Conservation (phyloP, 2,329 filamentous ascomycete genomes). For the Claviceps arundinis region DNA sequence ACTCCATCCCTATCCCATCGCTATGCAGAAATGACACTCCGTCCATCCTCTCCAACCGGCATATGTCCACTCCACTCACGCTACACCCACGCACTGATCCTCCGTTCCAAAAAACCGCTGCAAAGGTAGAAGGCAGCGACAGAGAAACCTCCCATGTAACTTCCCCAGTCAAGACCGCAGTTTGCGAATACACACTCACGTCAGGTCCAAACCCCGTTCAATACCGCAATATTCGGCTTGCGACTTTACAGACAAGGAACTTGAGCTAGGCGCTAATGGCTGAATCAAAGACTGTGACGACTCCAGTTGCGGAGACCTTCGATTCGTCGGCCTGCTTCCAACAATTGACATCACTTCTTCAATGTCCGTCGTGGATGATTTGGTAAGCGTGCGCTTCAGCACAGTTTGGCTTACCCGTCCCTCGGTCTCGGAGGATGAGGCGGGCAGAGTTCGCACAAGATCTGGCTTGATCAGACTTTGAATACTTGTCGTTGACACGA, state of each 20-base stretch:
- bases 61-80: neutral
- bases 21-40: slow-evolving; percentile 8
- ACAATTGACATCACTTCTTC: slow-evolving; percentile 3
- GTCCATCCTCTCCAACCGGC: neutral
- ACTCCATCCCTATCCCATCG: neutral
- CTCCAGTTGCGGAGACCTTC: neutral
- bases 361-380: neutral
- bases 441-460: slow-evolving; percentile 3
- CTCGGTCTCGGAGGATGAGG: slow-evolving; percentile 5
- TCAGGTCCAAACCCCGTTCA: slow-evolving; percentile 13
- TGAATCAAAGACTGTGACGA: slow-evolving; percentile 5
- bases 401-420: neutral
- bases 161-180: neutral
- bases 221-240: slow-evolving; percentile 18
- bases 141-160: neutral
- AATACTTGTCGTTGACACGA: neutral
- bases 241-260: neutral
- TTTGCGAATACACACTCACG: neutral
- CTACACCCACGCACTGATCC: too few species aligned
- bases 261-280: slow-evolving; percentile 3
- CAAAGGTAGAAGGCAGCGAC: too few species aligned
- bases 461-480: neutral
- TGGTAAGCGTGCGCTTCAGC: neutral
- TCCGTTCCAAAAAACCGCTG: too few species aligned
- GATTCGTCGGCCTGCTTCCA: neutral